Percentiles rank a stretch among this genome's conserved stretches.
These are phyloP conservation scores for Goffeauzyma gilvescens DNA, from an alignment of 768 basidiomycete species.

Conservation along the genomic window DNA sequence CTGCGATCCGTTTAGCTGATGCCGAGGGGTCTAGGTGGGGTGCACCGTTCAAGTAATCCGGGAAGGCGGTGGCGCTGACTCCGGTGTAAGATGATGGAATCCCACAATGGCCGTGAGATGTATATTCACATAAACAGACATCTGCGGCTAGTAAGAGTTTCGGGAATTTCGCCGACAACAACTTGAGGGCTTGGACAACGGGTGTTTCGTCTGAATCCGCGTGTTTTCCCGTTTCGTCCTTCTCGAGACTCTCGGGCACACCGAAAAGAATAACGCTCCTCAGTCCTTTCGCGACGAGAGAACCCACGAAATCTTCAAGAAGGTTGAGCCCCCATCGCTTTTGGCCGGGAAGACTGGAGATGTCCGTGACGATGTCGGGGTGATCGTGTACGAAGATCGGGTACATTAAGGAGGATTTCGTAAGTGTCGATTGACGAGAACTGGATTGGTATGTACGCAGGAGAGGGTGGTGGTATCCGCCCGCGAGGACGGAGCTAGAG, in stretches of 20 bases:
- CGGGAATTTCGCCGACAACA: constrained; percentile 59
- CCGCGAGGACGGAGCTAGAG: constrained; percentile 37
- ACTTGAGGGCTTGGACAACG: constrained; percentile 78
- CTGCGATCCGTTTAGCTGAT: constrained; percentile 69
- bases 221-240: constrained; percentile 63
- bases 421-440: constrained; percentile 37
- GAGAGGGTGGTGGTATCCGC: constrained; percentile 82
- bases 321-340: constrained; percentile 87
- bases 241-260: constrained; percentile 59
- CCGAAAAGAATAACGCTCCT: constrained; percentile 86
- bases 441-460: constrained; percentile 72
- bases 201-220: constrained; percentile 81
- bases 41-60: constrained; percentile 7
- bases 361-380: constrained; percentile 59
- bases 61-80: constrained; percentile 13
- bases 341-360: constrained; percentile 64
- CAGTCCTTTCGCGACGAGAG: constrained; percentile 75
- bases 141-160: constrained; percentile 74
- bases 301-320: constrained; percentile 66
- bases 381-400: constrained; percentile 97
- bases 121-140: constrained; percentile 99
- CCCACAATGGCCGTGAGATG: constrained; percentile 93
- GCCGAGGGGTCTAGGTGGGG: constrained; percentile 43
- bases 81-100: constrained; percentile 22
- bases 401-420: constrained; percentile 78